Evolutionary conservation across 163 green algal species (phyloP), one percentile per base, ranked within the genome.

Genomic region (Chlamydomonas reinhardtii): DNA sequence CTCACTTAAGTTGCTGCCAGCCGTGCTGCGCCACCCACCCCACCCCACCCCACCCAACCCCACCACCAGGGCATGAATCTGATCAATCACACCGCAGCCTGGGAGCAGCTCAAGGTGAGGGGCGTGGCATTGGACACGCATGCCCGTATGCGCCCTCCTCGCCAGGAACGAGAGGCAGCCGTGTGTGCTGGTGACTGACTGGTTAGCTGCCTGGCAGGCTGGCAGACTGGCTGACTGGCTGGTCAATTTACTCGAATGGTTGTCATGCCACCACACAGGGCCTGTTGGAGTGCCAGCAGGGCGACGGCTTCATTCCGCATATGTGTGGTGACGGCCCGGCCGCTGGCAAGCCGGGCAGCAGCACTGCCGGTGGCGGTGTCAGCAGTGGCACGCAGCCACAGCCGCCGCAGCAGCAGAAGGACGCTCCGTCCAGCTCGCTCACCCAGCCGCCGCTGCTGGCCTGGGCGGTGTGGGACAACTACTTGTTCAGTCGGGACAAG

Each of bases 381-480:
- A 35, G 65, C 11, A 35, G 65, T 8, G 14, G 48, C 48, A 14
- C 48, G 19, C 48, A 73, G 65, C 27, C 9, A n/a, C 16, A 37
- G 65, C 27, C 15, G n/a, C 27, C 17, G 65, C 27, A 32, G n/a
- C 27, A 32, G 29, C 65, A 32, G 65, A 31, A 32, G 65, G 29
- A 25, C 65, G 69, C 69, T 35, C 73, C 73, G 43, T 16, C 69
- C 27, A 75, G 64, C 43, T n/a, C 29, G 17, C 64, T 85, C 17
- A 85, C 78, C 19, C 78, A 85, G 68, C 78, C 78, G 52, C 78
- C 78, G 68, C 78, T 85, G 78, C 68, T 85, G 66, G 78, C 78
- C 4, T 76, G 66, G 66, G 78, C 78, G 52, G 78, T 85, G 48
- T 85, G 78, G 78, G 78, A 77, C 78, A 85, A 85, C 78, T 85